Evolutionary conservation across 164 flowering plant species (phyloP).

Genomic region (Aristolochia californica): DNA sequence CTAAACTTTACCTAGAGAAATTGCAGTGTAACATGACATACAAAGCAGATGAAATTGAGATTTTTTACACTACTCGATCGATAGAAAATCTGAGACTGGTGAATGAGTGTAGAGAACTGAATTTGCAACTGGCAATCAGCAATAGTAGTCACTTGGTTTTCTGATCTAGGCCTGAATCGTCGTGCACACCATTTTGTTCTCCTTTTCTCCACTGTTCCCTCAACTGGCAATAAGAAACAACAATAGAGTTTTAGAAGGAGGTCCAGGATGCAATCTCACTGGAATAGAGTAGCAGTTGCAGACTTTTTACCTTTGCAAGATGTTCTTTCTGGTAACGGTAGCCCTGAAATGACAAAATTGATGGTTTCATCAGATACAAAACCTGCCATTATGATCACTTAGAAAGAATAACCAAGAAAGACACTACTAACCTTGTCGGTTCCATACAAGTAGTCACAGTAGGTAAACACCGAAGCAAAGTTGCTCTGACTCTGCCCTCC

Average conservation of each 20-base stretch:
- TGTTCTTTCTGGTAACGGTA: slow-evolving; percentile 71
- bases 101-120: background rate
- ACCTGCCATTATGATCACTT: too few relatives aligned
- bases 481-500: slow-evolving; percentile 95
- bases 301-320: slow-evolving; percentile 45
- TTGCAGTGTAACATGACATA: too few relatives aligned
- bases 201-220: slow-evolving; percentile 20
- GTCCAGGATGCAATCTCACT: background rate
- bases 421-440: slow-evolving; percentile 76
- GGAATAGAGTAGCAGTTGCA: background rate
- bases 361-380: background rate
- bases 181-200: slow-evolving; percentile 21
- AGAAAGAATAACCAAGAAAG: background rate
- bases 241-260: too few relatives aligned
- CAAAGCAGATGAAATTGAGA: too few relatives aligned
- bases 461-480: slow-evolving; percentile 87
- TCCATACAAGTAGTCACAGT: slow-evolving; percentile 92
- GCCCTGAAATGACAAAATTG: slow-evolving; percentile 36
- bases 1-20: too few relatives aligned
- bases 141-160: slow-evolving; percentile 28
- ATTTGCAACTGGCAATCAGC: background rate
- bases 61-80: too few relatives aligned
- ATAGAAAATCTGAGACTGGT: too few relatives aligned
- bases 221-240: slow-evolving; percentile 21
- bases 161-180: slow-evolving; percentile 8